phyloP scores from a whole-genome alignment of 2,329 filamentous ascomycete species.

The Davidsoniella australis region DNA sequence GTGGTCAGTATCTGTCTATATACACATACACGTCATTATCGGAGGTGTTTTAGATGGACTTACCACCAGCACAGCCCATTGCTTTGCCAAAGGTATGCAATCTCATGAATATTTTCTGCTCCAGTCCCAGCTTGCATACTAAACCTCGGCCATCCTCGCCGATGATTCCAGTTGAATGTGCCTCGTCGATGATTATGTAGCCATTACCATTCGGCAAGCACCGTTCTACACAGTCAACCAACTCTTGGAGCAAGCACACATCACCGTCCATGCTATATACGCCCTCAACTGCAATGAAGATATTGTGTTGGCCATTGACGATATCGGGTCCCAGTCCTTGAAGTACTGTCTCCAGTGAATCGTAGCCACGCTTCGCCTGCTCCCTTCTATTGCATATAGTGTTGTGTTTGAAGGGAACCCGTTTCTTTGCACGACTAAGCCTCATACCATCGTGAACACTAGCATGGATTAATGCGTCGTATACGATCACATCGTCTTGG shows the following conservation, averaged over 20 bases:
- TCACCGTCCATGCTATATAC: conserved; percentile 80
- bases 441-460: conserved; percentile 66
- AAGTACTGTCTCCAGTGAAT: conserved; percentile 14
- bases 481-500: conserved; percentile 44
- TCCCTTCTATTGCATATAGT: not conserved
- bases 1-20: conserved; percentile 11
- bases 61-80: conserved; percentile 52
- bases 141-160: conserved; percentile 39
- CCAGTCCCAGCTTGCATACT: conserved; percentile 37
- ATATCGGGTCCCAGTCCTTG: conserved; percentile 20
- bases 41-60: conserved; percentile 15
- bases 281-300: conserved; percentile 54
- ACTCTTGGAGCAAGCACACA: conserved; percentile 42
- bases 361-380: not conserved
- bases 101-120: conserved; percentile 37
- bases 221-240: conserved; percentile 39
- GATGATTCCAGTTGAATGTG: conserved; percentile 46
- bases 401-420: conserved; percentile 41
- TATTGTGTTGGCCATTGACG: conserved; percentile 25
- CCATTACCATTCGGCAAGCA: conserved; percentile 40
- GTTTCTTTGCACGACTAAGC: conserved; percentile 35
- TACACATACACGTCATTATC: too few relatives aligned
- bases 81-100: conserved; percentile 53
- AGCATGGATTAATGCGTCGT: conserved; percentile 63
- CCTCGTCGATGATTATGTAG: conserved; percentile 50